phyloP scores from a whole-genome alignment of 169 alveolate species.

The Ichthyophthirius multifiliis region DNA sequence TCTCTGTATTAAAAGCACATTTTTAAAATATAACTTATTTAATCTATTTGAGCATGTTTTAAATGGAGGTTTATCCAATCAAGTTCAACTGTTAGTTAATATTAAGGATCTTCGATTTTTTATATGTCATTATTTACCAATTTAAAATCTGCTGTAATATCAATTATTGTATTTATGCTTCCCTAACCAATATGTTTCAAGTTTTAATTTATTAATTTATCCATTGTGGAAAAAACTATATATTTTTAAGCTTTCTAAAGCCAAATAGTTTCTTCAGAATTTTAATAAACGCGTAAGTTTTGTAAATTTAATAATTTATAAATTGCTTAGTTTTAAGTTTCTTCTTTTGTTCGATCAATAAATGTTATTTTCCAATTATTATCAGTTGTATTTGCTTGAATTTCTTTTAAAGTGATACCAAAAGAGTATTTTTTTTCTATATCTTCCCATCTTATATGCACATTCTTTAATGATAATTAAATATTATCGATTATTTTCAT shows the following conservation, averaged over 20 bases:
- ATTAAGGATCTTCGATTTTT: background rate
- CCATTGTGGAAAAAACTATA: background rate
- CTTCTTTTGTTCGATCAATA: conserved; percentile 61
- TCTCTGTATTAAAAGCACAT: background rate
- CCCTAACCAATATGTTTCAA: too few relatives aligned
- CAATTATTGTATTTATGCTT: background rate
- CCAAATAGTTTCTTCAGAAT: background rate
- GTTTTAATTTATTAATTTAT: background rate
- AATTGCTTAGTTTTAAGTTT: conserved; percentile 15
- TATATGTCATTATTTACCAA: background rate
- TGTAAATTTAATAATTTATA: conserved; percentile 48
- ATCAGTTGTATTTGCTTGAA: conserved; percentile 53
- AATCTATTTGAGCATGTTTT: background rate
- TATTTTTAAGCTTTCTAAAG: background rate
- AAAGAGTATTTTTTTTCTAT: conserved; percentile 39
- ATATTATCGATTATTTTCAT: conserved; percentile 67
- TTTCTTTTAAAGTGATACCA: conserved; percentile 62
- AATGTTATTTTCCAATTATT: conserved; percentile 56
- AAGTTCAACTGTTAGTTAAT: background rate
- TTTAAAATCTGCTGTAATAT: background rate
- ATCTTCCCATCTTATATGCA: conserved; percentile 65
- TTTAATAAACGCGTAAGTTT: background rate
- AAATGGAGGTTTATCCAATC: background rate
- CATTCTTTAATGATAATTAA: conserved; percentile 54
- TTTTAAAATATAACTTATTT: background rate